Evolutionary conservation across 2,329 filamentous ascomycete genomes (phyloP).

Genomic region (Botrytis cinerea): DNA sequence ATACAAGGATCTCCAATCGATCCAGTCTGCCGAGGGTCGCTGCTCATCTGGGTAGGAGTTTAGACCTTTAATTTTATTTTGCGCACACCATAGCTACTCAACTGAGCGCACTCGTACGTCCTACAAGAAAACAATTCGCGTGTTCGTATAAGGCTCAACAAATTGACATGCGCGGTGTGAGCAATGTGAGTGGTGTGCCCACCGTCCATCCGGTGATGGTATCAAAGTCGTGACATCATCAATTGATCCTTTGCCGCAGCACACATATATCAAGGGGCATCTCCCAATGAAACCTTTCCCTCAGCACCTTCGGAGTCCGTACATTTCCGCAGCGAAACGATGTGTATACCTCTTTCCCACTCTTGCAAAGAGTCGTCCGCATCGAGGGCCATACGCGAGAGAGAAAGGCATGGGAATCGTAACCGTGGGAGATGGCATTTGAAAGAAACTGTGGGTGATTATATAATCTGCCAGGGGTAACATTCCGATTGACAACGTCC

Average conservation of each 20-base stretch:
- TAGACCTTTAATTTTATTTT: not conserved
- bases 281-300: no score
- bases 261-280: not conserved
- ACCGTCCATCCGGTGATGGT: not conserved
- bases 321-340: not conserved
- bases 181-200: not conserved
- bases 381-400: not conserved
- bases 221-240: not conserved
- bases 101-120: no score
- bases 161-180: not conserved
- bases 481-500: not conserved
- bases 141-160: conserved; percentile 4
- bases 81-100: not conserved
- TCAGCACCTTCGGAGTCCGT: not conserved
- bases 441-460: not conserved
- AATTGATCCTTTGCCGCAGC: not conserved
- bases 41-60: not conserved
- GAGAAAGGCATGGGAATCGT: not conserved
- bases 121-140: no score
- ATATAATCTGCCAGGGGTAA: conserved; percentile 8
- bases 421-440: not conserved
- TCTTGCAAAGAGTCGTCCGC: not conserved
- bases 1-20: not conserved
- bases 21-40: no score
- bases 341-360: not conserved